Conservation (phyloP, 129 eudicot genomes). For the Artemisia tridentata region DNA sequence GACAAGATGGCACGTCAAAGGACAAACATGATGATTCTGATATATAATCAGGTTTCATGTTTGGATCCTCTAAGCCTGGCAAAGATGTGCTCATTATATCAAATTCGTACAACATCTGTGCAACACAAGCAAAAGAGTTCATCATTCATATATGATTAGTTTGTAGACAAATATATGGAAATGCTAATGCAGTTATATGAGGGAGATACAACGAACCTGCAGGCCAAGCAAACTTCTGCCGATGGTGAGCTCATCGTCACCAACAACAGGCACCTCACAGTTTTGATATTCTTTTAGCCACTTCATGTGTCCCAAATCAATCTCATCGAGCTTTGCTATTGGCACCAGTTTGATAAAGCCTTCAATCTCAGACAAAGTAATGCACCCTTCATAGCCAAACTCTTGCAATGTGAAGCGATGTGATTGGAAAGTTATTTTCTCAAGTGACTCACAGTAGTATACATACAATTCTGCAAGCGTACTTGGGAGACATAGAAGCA, state of each 20-base stretch:
- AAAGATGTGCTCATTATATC: conserved; percentile 33
- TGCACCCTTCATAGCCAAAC: conserved; percentile 20
- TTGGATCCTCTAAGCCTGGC: conserved; percentile 10
- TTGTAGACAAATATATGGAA: no score
- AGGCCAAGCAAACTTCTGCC: conserved; percentile 4
- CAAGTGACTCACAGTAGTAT: conserved; percentile 16
- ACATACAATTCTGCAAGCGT: conserved; percentile 24
- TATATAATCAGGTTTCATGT: conserved; percentile 3
- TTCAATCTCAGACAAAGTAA: conserved; percentile 13
- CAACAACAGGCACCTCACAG: conserved; percentile 9
- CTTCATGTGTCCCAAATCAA: conserved; percentile 20
- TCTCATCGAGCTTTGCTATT: not conserved
- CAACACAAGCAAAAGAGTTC: not conserved
- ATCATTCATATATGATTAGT: not conserved
- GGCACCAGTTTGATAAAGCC: conserved; percentile 14
- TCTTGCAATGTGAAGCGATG: conserved; percentile 15
- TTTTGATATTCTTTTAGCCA: conserved; percentile 16
- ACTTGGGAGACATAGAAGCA: conserved; percentile 10
- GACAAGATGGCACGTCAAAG: conserved; percentile 16
- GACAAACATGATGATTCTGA: conserved; percentile 10
- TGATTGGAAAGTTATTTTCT: conserved; percentile 15
- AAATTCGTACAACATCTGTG: no score
- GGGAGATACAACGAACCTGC: conserved; percentile 6
- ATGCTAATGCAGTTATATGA: no score
- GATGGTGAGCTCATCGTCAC: conserved; percentile 11